Evolutionary conservation across 2,329 filamentous ascomycete genomes (phyloP).

Genomic region (Epichloe sylvatica): DNA sequence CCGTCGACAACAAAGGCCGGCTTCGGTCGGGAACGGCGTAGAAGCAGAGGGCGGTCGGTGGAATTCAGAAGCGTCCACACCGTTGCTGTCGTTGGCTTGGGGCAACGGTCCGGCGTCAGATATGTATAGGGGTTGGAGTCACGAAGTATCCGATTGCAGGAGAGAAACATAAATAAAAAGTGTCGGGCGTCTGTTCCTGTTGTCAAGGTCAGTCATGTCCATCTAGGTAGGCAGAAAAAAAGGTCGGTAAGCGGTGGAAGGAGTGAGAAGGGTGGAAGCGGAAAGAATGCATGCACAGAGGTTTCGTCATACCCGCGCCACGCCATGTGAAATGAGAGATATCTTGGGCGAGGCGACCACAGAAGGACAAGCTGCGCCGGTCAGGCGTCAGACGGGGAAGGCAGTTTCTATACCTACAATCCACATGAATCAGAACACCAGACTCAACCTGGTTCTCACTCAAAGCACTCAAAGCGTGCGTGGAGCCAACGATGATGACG

Average conservation of each 20-base stretch:
- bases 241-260: not conserved
- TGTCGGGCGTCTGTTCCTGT: not conserved
- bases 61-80: not conserved
- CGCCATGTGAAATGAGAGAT: not conserved
- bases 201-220: not conserved
- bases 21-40: not conserved
- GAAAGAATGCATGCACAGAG: slow-evolving; percentile 3
- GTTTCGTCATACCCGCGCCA: not conserved
- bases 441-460: no score
- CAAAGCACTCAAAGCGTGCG: not conserved
- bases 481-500: slow-evolving; percentile 3
- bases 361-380: not conserved
- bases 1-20: not conserved
- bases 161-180: not conserved
- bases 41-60: not conserved
- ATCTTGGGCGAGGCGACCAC: not conserved
- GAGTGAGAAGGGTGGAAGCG: not conserved
- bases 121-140: not conserved
- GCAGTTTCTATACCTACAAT: not conserved
- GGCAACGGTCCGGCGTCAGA: not conserved
- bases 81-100: not conserved
- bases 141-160: not conserved
- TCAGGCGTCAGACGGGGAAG: not conserved
- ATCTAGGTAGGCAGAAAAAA: not conserved
- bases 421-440: no score